Evolutionary conservation across 192 early-diverging fungal genomes (phyloP).

Genomic region (Rhizophagus prolifer): DNA sequence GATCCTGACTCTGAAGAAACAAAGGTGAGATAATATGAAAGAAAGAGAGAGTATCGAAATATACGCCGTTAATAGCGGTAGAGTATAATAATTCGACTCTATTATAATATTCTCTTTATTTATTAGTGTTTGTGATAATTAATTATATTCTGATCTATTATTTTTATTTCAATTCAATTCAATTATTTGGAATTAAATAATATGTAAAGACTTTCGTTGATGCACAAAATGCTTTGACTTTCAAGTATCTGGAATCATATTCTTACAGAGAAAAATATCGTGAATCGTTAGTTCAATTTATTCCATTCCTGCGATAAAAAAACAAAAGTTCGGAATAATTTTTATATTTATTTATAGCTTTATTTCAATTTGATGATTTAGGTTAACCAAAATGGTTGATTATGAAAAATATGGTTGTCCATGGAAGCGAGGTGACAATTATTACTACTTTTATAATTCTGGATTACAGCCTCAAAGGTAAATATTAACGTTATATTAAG

Average conservation of each 20-base stretch:
- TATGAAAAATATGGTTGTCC: constrained; percentile 58
- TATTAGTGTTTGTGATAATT: not conserved
- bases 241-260: constrained; percentile 47
- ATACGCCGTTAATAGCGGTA: not conserved
- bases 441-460: constrained; percentile 68
- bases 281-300: constrained; percentile 30
- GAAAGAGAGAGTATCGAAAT: not conserved
- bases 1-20: too few species aligned
- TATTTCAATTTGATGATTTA: not conserved
- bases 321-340: too few species aligned
- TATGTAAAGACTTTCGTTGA: constrained; percentile 49
- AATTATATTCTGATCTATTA: not conserved
- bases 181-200: not conserved
- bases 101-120: not conserved
- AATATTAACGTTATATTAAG: too few species aligned
- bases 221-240: constrained; percentile 56
- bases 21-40: not conserved
- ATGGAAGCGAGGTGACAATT: constrained; percentile 55
- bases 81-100: not conserved
- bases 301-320: too few species aligned
- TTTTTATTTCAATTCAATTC: not conserved
- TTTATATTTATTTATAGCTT: not conserved
- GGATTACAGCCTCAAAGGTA: constrained; percentile 56
- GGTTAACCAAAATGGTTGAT: constrained; percentile 57
- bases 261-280: constrained; percentile 36